These are phyloP conservation scores for Diplosphaera chodatii DNA, from an alignment of 139 green algal species.

Conservation along the genomic window DNA sequence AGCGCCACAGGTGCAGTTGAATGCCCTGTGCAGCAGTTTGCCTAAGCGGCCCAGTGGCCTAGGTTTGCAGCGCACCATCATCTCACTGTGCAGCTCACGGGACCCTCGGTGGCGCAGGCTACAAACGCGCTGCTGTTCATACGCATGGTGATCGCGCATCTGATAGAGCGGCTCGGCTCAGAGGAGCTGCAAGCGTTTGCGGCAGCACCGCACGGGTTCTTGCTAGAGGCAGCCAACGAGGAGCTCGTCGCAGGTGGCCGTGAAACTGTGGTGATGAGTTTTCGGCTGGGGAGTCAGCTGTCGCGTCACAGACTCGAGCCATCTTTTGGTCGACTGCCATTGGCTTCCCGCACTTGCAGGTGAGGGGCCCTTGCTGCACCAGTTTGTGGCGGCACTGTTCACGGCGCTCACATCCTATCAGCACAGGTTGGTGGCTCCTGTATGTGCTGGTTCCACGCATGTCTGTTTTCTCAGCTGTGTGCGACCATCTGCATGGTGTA, in stretches of 20 bases:
- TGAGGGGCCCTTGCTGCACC: not conserved
- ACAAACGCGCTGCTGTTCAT: slow-evolving; percentile 63
- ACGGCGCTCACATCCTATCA: not conserved
- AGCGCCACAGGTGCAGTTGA: not conserved
- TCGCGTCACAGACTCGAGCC: too few relatives aligned
- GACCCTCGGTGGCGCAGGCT: slow-evolving; percentile 11
- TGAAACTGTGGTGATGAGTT: too few relatives aligned
- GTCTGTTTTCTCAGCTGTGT: too few relatives aligned
- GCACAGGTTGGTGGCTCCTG: slow-evolving; percentile 3
- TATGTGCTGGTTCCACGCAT: too few relatives aligned
- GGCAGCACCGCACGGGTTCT: slow-evolving; percentile 5
- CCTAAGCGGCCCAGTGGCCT: too few relatives aligned
- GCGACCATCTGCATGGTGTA: not conserved
- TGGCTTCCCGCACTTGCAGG: too few relatives aligned
- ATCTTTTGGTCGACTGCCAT: too few relatives aligned
- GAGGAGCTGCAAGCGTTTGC: slow-evolving; percentile 42
- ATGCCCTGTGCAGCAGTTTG: too few relatives aligned
- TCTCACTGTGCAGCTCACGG: too few relatives aligned
- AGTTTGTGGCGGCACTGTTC: not conserved
- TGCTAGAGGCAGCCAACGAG: not conserved
- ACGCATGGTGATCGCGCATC: slow-evolving; percentile 49
- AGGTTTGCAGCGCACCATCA: too few relatives aligned
- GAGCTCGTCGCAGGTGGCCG: not conserved
- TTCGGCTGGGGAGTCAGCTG: too few relatives aligned
- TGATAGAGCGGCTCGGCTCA: slow-evolving; percentile 43